Conservation (phyloP, 306 rosid species). For the Albizia julibrissin region DNA sequence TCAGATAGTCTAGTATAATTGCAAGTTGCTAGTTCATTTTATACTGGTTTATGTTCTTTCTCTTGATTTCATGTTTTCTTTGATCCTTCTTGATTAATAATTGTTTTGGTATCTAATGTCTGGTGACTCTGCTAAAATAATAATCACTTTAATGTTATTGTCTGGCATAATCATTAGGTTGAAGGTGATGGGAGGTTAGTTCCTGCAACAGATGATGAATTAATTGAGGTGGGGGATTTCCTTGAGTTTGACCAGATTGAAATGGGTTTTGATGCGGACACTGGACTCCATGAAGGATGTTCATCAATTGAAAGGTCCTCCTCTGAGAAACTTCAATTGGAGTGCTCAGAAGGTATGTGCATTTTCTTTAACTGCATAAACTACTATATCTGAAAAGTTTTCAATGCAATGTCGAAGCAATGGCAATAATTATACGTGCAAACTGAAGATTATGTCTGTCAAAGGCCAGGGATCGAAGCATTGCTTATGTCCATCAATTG, state of each 20-base stretch:
- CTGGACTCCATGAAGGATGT: constrained; percentile 60
- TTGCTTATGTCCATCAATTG: not conserved
- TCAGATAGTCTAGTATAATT: not conserved
- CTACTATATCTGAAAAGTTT: constrained; percentile 23
- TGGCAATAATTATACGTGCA: constrained; percentile 14
- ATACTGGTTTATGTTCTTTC: constrained; percentile 15
- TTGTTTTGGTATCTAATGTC: not conserved
- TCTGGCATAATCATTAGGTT: constrained; percentile 63
- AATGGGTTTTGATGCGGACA: constrained; percentile 57
- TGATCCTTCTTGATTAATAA: not conserved
- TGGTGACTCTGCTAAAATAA: not conserved
- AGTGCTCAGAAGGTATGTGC: constrained; percentile 69
- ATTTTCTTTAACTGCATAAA: constrained; percentile 29
- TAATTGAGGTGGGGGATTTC: constrained; percentile 86
- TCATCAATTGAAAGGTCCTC: constrained; percentile 60
- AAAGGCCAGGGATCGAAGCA: constrained; percentile 9
- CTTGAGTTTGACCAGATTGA: constrained; percentile 75
- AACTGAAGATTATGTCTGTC: constrained; percentile 8
- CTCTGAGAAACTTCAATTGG: constrained; percentile 65
- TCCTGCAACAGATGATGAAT: constrained; percentile 97
- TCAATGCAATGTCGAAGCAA: constrained; percentile 8
- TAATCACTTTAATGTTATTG: constrained; percentile 24
- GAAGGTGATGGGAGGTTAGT: constrained; percentile 98
- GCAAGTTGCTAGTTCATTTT: constrained; percentile 14
- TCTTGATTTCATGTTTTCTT: constrained; percentile 10